These are phyloP conservation scores for Selaginella tamariscina DNA, from an alignment of 75 land plant species.

Conservation along the genomic window DNA sequence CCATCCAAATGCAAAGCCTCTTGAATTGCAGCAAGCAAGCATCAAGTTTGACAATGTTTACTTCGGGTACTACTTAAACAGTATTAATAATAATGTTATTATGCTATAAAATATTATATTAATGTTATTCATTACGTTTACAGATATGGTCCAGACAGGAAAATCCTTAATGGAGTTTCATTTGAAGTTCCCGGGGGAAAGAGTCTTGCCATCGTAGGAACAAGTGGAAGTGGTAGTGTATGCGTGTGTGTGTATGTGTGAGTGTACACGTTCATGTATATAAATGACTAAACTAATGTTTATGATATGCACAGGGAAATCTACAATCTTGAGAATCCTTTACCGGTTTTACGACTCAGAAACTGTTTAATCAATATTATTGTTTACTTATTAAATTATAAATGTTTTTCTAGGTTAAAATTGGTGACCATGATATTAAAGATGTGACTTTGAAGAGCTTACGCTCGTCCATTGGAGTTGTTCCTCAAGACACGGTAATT, in stretches of 20 bases:
- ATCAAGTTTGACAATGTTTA: conserved; percentile 80
- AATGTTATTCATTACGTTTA: neutral
- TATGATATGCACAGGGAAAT: conserved; percentile 51
- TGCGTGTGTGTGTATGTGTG: neutral
- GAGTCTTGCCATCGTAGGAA: conserved; percentile 94
- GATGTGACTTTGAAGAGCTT: conserved; percentile 71
- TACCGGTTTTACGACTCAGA: conserved; percentile 79
- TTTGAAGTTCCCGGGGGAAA: conserved; percentile 77
- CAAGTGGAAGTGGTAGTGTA: conserved; percentile 92
- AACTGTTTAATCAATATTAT: conserved; percentile 56
- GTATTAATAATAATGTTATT: no score
- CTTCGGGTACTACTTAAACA: no score
- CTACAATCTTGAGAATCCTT: conserved; percentile 68
- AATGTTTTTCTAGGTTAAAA: conserved; percentile 37
- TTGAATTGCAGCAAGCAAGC: conserved; percentile 54
- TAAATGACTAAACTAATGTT: no score
- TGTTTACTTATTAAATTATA: neutral
- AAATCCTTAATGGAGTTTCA: conserved; percentile 83
- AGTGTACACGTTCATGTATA: no score
- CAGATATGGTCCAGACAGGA: conserved; percentile 27
- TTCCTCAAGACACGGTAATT: conserved; percentile 94
- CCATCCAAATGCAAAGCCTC: conserved; percentile 42
- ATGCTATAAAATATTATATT: neutral
- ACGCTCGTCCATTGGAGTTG: conserved; percentile 71
- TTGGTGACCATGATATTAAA: conserved; percentile 81